Evolutionary conservation across 768 basidiomycete genomes (phyloP).

Genomic region (Scleroderma bovista): DNA sequence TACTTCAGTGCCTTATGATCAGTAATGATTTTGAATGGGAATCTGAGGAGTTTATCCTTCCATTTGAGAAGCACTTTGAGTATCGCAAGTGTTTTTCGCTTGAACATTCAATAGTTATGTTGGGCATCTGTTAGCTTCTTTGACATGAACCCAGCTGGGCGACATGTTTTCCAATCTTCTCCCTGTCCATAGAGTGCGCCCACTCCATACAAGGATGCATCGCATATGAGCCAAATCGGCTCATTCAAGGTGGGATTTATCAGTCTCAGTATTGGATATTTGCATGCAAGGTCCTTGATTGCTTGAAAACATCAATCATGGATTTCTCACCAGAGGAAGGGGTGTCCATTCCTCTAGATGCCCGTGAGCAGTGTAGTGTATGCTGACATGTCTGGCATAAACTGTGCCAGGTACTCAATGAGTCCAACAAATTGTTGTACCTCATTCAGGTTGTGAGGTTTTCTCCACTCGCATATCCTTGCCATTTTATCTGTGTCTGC

Average conservation of each 20-base stretch:
- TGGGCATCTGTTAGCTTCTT: slow-evolving; percentile 24
- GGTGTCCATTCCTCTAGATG: slow-evolving; percentile 22
- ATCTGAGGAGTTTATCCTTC: slow-evolving; percentile 12
- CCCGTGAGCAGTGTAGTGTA: slow-evolving; percentile 28
- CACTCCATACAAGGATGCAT: slow-evolving; percentile 2
- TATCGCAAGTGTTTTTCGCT: slow-evolving; percentile 15
- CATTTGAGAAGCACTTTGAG: slow-evolving; percentile 21
- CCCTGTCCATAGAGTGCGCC: slow-evolving; percentile 27
- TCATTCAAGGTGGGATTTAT: slow-evolving; percentile 12
- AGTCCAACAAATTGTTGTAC: slow-evolving; percentile 37
- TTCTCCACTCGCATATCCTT: slow-evolving; percentile 29
- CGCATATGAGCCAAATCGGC: slow-evolving; percentile 26
- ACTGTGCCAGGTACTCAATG: slow-evolving; percentile 33
- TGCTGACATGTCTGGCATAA: slow-evolving; percentile 31
- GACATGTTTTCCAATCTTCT: slow-evolving; percentile 14
- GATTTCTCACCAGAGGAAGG: slow-evolving; percentile 24
- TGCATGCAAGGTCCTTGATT: slow-evolving; percentile 17
- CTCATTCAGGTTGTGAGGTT: slow-evolving; percentile 19
- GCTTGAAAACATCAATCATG: slow-evolving; percentile 21
- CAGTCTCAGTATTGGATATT: slow-evolving; percentile 13
- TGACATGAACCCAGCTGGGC: slow-evolving; percentile 27
- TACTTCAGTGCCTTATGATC: slow-evolving; percentile 27
- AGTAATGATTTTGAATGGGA: slow-evolving; percentile 13
- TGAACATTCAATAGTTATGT: slow-evolving; percentile 24
- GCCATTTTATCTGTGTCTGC: slow-evolving; percentile 29